Evolutionary conservation across 768 basidiomycete genomes (phyloP), one percentile per base, ranked within the genome.

Genomic region (Boletus vinaceobasis): DNA sequence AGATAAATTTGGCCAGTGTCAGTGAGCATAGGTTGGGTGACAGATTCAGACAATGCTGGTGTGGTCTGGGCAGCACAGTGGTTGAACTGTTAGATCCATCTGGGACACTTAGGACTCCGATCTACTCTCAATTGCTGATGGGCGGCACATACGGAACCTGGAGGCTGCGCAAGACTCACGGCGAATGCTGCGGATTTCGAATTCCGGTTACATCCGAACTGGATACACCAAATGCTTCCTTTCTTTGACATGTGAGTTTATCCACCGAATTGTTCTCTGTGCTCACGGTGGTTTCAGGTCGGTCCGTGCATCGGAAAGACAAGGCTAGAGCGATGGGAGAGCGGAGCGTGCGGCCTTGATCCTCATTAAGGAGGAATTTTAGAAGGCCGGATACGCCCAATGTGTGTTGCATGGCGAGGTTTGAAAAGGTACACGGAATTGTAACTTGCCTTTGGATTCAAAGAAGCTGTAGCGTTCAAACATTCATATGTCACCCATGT

Each of bases 261-360:
- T 26, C 27, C 7, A 39, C 19, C n/a, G 6, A 45, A 33, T 27
- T 26, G 3, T n/a, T 11, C 7, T 38, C 29, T 23, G 44, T 52
- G 29, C 44, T 38, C 37, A 65, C 53, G 13, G 11, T 50, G n/a
- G 23, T 13, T 26, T 10, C 45, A 90, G 88, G 66, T 81, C 85
- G 92, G 91, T 0, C 91, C 90, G 3, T 90, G 86, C 59, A 73
- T 86, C 21, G 88, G 90, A 0, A 79, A 91, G 50, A 81, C 84
- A n/a, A 83, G 94, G 29, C 71, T 96, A 13, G 84, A 94, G 57
- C 78, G 95, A 37, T 98, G 93, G 91, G 82, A 94, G 65, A 79
- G 94, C 45, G 69, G 85, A 27, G 77, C 59, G 77, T 79, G 95
- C 43, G 92, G 91, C 2, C 74, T 97, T 19, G 77, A 86, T 44